Evolutionary conservation across 345 rosid genomes (phyloP).

Genomic region (Eutrema yunnanense): DNA sequence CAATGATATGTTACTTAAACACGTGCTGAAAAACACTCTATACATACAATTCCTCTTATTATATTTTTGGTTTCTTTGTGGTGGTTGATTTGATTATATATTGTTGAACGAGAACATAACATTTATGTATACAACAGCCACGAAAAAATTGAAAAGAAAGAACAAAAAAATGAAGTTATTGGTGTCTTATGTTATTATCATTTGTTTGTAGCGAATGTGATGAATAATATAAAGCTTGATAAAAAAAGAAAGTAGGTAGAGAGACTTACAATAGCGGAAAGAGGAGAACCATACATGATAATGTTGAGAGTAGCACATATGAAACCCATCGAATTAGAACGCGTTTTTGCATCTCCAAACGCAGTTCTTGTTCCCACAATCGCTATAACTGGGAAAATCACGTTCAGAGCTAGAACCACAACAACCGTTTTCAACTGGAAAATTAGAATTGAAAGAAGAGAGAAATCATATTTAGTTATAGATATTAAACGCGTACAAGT

Average conservation of each 20-base stretch:
- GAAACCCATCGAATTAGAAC: constrained; percentile 53
- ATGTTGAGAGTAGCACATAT: constrained; percentile 56
- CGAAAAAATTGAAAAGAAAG: not conserved
- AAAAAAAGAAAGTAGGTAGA: not conserved
- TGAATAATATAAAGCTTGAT: not conserved
- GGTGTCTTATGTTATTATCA: not conserved
- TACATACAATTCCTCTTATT: not conserved
- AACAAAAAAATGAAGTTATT: not conserved
- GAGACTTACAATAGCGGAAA: constrained; percentile 60
- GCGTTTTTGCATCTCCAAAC: constrained; percentile 40
- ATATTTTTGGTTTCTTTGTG: not conserved
- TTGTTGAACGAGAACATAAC: not conserved
- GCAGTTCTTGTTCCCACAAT: constrained; percentile 37
- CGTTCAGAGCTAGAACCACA: constrained; percentile 41
- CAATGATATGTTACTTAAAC: not conserved
- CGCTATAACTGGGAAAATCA: constrained; percentile 44
- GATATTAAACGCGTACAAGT: not conserved
- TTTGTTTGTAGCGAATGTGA: not conserved
- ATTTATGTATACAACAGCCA: not conserved
- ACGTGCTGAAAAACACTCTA: not conserved
- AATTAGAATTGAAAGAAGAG: not conserved
- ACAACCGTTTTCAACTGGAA: constrained; percentile 41
- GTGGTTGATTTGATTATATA: constrained; percentile 5
- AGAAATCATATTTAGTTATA: not conserved
- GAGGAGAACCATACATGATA: constrained; percentile 78